phyloP scores from a whole-genome alignment of 495 filamentous ascomycete genomes.

The Neurospora sp. region DNA sequence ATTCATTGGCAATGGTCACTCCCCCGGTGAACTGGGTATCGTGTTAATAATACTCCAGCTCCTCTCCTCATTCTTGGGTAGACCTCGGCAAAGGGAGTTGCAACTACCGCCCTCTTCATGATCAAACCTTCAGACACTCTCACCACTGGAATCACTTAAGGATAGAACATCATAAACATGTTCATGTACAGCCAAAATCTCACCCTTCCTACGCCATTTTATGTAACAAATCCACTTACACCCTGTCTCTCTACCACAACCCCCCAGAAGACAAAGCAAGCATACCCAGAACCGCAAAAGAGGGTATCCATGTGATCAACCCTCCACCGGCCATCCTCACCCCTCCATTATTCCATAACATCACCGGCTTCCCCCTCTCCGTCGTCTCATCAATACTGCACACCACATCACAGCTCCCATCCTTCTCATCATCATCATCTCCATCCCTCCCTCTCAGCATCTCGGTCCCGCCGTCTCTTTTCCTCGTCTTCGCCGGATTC shows the following conservation, averaged over 20 bases:
- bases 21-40: neutral
- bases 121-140: neutral
- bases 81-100: neutral
- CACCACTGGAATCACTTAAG: neutral
- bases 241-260: neutral
- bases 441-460: slow-evolving; percentile 7
- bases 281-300: neutral
- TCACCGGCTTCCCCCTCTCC: slow-evolving; percentile 30
- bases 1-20: neutral
- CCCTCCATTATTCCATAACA: slow-evolving; percentile 32
- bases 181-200: neutral
- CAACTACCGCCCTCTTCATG: neutral
- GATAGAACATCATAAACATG: neutral
- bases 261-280: neutral
- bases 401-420: slow-evolving; percentile 25
- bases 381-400: slow-evolving; percentile 41
- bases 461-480: neutral
- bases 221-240: neutral
- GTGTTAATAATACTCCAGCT: neutral
- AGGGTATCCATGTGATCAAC: slow-evolving; percentile 7
- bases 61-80: neutral
- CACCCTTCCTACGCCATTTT: neutral
- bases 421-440: slow-evolving; percentile 14
- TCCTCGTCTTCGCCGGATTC: neutral
- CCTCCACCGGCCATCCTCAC: slow-evolving; percentile 1